Conservation (phyloP, 2,329 filamentous ascomycete species). For the Colletotrichum orchidophilum region DNA sequence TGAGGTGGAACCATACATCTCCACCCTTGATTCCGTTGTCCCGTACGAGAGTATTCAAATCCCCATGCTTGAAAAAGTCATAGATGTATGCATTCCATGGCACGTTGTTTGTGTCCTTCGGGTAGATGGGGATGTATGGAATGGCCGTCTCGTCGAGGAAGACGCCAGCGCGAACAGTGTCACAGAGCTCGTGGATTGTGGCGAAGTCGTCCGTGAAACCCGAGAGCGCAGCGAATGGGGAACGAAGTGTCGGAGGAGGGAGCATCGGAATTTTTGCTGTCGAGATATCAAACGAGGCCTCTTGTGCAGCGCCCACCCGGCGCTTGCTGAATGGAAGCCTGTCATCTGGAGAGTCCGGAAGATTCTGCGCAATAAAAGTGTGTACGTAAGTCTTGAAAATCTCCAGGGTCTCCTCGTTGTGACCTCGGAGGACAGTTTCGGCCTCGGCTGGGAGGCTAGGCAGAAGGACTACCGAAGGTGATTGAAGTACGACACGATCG, state of each 20-base stretch:
- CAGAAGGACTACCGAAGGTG: slow-evolving; percentile 59
- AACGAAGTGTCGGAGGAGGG: slow-evolving; percentile 62
- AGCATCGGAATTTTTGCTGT: slow-evolving; percentile 34
- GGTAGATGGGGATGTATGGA: slow-evolving; percentile 71
- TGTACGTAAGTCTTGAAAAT: slow-evolving; percentile 76
- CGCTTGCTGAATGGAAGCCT: slow-evolving; percentile 65
- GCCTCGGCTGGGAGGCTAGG: slow-evolving; percentile 46
- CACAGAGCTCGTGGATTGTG: slow-evolving; percentile 74
- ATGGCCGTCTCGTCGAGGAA: slow-evolving; percentile 81
- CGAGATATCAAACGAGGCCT: background rate
- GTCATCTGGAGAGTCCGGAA: slow-evolving; percentile 59
- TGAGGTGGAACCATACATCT: slow-evolving; percentile 78
- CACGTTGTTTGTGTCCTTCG: slow-evolving; percentile 57
- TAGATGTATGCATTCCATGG: slow-evolving; percentile 75
- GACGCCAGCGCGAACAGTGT: slow-evolving; percentile 70
- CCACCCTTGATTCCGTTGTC: slow-evolving; percentile 74
- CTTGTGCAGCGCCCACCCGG: background rate
- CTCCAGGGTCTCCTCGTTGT: slow-evolving; percentile 72
- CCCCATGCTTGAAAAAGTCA: slow-evolving; percentile 82
- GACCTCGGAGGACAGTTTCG: slow-evolving; percentile 61
- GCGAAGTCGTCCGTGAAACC: slow-evolving; percentile 71
- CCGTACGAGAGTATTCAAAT: slow-evolving; percentile 64
- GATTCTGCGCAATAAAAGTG: slow-evolving; percentile 74
- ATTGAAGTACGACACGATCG: slow-evolving; percentile 60
- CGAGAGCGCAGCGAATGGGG: slow-evolving; percentile 77